Evolutionary conservation across 495 filamentous ascomycete genomes (phyloP).

Genomic region (Patellaria atrata): DNA sequence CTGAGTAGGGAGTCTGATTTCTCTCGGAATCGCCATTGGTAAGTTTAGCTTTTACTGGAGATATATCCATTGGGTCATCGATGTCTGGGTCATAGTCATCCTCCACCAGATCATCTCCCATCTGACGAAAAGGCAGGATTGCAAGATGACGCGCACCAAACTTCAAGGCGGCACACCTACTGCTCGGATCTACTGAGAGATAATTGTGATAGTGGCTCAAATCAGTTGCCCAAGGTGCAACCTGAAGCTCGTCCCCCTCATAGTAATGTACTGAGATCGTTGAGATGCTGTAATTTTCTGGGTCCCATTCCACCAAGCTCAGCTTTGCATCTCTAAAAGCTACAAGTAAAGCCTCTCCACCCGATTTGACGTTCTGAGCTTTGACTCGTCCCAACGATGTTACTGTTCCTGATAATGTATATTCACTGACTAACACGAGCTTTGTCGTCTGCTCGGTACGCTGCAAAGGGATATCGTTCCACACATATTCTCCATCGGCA

Average conservation of each 20-base stretch:
- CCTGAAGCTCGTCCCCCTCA: slow-evolving; percentile 74
- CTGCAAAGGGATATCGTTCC: slow-evolving; percentile 24
- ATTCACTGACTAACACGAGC: slow-evolving; percentile 77
- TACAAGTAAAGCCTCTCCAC: slow-evolving; percentile 70
- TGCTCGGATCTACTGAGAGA: slow-evolving; percentile 78
- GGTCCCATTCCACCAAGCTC: slow-evolving; percentile 89
- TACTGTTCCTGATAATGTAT: slow-evolving; percentile 64
- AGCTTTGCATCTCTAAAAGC: slow-evolving; percentile 83
- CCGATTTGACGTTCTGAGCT: slow-evolving; percentile 51
- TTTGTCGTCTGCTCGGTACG: slow-evolving; percentile 50
- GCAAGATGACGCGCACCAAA: slow-evolving; percentile 81
- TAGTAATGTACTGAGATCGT: slow-evolving; percentile 97
- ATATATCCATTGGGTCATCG: slow-evolving; percentile 34
- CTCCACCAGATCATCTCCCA: slow-evolving; percentile 76
- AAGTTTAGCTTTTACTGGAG: slow-evolving; percentile 6
- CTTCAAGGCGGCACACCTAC: slow-evolving; percentile 81
- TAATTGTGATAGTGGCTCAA: slow-evolving; percentile 57
- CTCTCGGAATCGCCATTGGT: slow-evolving; percentile 35
- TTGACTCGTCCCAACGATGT: slow-evolving; percentile 68
- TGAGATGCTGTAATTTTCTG: slow-evolving; percentile 54
- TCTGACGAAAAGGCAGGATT: slow-evolving; percentile 81
- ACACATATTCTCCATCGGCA: slow-evolving; percentile 23
- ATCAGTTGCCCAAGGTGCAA: slow-evolving; percentile 59
- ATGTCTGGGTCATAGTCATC: slow-evolving; percentile 75
- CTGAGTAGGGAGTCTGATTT: slow-evolving; percentile 62